Percentiles rank a stretch among this genome's conserved stretches.
Conservation (phyloP, 2,329 filamentous ascomycete genomes). For the Aureobasidium mangrovei region DNA sequence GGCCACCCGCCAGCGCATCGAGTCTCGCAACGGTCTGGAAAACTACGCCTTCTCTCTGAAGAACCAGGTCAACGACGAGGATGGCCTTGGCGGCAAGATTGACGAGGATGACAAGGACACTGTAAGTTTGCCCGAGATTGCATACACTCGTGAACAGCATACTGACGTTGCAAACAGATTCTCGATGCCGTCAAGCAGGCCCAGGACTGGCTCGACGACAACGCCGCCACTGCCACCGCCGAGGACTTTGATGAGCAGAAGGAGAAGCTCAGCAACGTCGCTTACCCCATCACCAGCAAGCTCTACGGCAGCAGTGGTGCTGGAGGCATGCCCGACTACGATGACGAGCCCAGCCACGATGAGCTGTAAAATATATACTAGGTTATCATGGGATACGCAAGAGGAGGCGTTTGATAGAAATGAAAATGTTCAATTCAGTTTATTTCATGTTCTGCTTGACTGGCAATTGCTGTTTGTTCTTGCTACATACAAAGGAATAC, state of each 20-base stretch:
- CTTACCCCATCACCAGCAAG: slow-evolving; percentile 99
- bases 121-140: slow-evolving; percentile 40
- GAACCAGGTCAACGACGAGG: slow-evolving; percentile 97
- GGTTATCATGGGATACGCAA: slow-evolving; percentile 3
- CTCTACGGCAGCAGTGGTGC: slow-evolving; percentile 59
- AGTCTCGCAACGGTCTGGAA: slow-evolving; percentile 92
- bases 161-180: slow-evolving; percentile 47
- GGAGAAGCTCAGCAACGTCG: slow-evolving; percentile 94
- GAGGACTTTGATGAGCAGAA: slow-evolving; percentile 99
- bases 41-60: slow-evolving; percentile 99
- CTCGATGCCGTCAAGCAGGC: slow-evolving; percentile 95
- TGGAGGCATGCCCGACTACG: slow-evolving; percentile 51
- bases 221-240: slow-evolving; percentile 70
- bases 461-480: background rate
- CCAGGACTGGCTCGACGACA: slow-evolving; percentile 94
- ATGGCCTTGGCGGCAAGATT: slow-evolving; percentile 96
- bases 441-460: background rate
- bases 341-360: slow-evolving; percentile 52
- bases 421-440: slow-evolving; percentile 1
- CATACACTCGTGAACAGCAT: slow-evolving; percentile 12
- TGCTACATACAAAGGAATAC: background rate
- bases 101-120: slow-evolving; percentile 98
- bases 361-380: slow-evolving; percentile 33
- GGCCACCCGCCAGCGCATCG: slow-evolving; percentile 92
- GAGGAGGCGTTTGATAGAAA: slow-evolving; percentile 9